Evolutionary conservation across 768 basidiomycete species (phyloP).

Genomic region (Grammothele lineata): DNA sequence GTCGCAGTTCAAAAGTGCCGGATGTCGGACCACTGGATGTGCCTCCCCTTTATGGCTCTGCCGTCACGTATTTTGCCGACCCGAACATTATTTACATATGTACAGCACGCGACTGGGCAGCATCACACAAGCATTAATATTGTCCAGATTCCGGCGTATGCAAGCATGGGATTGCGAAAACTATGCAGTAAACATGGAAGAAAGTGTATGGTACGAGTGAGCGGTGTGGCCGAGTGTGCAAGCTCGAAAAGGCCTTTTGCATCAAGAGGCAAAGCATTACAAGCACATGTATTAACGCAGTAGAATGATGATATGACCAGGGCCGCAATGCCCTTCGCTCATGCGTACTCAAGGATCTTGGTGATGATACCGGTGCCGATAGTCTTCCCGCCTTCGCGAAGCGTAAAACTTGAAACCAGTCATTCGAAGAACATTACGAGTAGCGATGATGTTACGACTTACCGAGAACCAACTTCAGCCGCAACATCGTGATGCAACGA

Average conservation of each 20-base stretch:
- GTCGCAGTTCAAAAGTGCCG: constrained; percentile 2
- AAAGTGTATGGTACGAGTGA: constrained; percentile 9
- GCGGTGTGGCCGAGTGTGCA: constrained; percentile 16
- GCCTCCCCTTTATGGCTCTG: constrained; percentile 13
- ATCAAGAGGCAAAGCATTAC: constrained; percentile 16
- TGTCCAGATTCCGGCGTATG: constrained; percentile 4
- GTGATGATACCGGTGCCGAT: constrained; percentile 94
- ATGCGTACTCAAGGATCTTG: constrained; percentile 59
- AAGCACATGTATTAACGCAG: constrained; percentile 19
- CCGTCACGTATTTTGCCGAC: too few species aligned
- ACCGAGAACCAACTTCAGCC: constrained; percentile 82
- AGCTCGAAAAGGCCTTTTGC: constrained; percentile 20
- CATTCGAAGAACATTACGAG: too few species aligned
- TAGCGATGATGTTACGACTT: too few species aligned
- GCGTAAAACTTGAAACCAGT: constrained; percentile 57
- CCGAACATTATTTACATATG: too few species aligned
- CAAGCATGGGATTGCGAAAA: constrained; percentile 4
- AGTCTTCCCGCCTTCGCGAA: constrained; percentile 93
- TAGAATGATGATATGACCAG: too few species aligned
- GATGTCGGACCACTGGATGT: constrained; percentile 1
- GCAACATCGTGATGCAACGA: constrained; percentile 82
- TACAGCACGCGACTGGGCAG: too few species aligned
- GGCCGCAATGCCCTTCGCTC: too few species aligned
- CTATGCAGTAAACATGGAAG: constrained; percentile 12
- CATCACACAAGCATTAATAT: constrained; percentile 7